Percentiles rank a stretch among this genome's conserved stretches.
Evolutionary conservation across 1,284 basidiomycete genomes (phyloP).

Genomic region (Fomitopsis betulina): DNA sequence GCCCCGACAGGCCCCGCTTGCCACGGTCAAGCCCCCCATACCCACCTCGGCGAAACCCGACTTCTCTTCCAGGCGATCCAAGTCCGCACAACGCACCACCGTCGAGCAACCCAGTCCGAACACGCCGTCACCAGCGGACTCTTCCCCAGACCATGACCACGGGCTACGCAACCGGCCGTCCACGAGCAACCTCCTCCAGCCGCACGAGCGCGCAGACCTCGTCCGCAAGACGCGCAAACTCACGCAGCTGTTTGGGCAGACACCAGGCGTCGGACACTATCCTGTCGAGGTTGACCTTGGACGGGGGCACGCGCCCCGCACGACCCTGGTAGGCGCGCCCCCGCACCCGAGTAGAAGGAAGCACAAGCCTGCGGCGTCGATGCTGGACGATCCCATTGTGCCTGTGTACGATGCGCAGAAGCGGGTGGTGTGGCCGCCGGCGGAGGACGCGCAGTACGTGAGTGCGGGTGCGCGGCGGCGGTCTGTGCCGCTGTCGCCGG

Average conservation of each 20-base stretch:
- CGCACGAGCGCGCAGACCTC: conserved; percentile 67
- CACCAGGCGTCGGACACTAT: conserved; percentile 34
- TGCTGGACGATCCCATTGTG: conserved; percentile 29
- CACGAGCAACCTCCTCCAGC: conserved; percentile 62
- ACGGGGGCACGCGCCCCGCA: conserved; percentile 13
- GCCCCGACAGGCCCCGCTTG: conserved; percentile 14
- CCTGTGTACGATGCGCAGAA: conserved; percentile 10
- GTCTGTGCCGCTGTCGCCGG: conserved; percentile 43
- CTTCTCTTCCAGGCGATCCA: conserved; percentile 20
- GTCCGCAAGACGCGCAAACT: conserved; percentile 74
- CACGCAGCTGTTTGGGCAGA: conserved; percentile 70
- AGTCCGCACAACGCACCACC: conserved; percentile 12
- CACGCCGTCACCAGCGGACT: conserved; percentile 5
- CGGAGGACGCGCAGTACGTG: conserved; percentile 30
- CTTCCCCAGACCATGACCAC: neutral
- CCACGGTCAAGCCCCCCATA: conserved; percentile 34
- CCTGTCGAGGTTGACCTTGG: conserved; percentile 13
- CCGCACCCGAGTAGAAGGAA: conserved; percentile 20
- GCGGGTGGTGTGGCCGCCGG: conserved; percentile 26
- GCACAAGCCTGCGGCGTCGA: conserved; percentile 36
- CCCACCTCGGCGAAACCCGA: conserved; percentile 32
- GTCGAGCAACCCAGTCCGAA: neutral
- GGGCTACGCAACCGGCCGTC: conserved; percentile 34
- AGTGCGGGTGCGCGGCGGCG: conserved; percentile 39
- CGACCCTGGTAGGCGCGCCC: conserved; percentile 4